Base-by-base conservation (phyloP, 768 basidiomycete genomes). In the Amanita rubescens region DNA sequence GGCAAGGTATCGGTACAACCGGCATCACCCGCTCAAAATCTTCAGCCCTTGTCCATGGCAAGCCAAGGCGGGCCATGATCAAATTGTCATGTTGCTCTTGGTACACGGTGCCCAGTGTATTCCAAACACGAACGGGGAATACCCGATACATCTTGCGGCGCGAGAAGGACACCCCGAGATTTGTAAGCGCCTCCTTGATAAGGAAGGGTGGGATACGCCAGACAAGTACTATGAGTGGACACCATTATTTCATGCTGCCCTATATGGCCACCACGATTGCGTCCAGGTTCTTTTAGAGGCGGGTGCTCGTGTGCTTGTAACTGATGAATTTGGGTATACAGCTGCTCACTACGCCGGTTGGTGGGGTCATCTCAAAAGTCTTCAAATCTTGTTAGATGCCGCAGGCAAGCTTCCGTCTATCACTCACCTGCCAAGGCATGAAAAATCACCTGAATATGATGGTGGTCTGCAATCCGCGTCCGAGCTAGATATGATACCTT, bases 171-270 rank as follows among this genome's bases (percentile, higher is more conserved):
- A 96, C 58, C 79, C 78, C 7, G 80, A 84, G n/a, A 81, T 96
- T 17, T 95, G 94, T 66, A 76, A 71, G 54, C 68, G 92, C 6
- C 79, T 99, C 32, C 71, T 93, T 3, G 73, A 73, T 27, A 81
- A 81, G 37, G 85, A 82, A 46, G 91, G 84, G 35, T 91, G 85
- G 83, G 92, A 91, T 67, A 76, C 80, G 7, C 84, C 86, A 1
- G 96, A 99, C 76, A 98, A 94, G 69, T 98, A 95, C 68, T 89
- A 95, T 64, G 92, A 96, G 66, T 97, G 95, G 93, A 98, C 94
- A 6, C 96, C 96, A 22, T 76, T 98, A 41, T 93, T 94, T 63
- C 94, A 98, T 67, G 93, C 96, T 2, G 87, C 94, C 5, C 85
- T 91, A 34, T 86, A 92, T 57, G 94, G 94, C 1, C 87, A 84